A percentile compares a stretch with the other conserved stretches of the same genome.
Conservation (phyloP, 768 basidiomycete genomes). For the Terana coerulea region DNA sequence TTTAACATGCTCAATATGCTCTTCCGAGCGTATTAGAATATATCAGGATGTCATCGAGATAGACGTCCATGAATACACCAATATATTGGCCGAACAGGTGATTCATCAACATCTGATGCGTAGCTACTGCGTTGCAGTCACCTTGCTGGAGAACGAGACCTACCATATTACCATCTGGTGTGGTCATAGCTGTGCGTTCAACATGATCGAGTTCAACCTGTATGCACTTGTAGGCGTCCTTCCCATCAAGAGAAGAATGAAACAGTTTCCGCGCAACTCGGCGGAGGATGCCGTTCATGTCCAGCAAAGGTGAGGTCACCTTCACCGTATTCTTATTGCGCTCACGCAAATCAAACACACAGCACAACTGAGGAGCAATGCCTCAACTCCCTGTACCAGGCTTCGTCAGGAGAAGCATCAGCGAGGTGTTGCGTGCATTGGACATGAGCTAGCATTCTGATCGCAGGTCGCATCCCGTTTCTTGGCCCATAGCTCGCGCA, state of each 20-base stretch:
- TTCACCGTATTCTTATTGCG: conserved; percentile 31
- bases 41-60: conserved; percentile 33
- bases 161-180: conserved; percentile 37
- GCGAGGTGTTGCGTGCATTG: conserved; percentile 25
- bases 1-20: conserved; percentile 27
- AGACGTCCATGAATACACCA: conserved; percentile 31
- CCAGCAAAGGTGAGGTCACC: conserved; percentile 24
- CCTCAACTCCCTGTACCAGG: conserved; percentile 17
- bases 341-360: conserved; percentile 25
- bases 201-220: conserved; percentile 24
- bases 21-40: conserved; percentile 27
- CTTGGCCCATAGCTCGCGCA: conserved; percentile 21
- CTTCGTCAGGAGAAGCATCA: conserved; percentile 33
- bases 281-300: conserved; percentile 24
- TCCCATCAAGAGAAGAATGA: conserved; percentile 25
- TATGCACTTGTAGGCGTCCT: conserved; percentile 32
- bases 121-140: conserved; percentile 32
- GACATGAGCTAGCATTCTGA: conserved; percentile 29
- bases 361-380: conserved; percentile 17
- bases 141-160: conserved; percentile 36
- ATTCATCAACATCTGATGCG: conserved; percentile 42
- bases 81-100: conserved; percentile 31
- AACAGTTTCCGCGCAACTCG: conserved; percentile 19
- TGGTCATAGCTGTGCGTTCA: conserved; percentile 21
- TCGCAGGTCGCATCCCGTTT: conserved; percentile 27